Evolutionary conservation across 2,329 filamentous ascomycete genomes (phyloP).

Genomic region (Aspergillus unguis): DNA sequence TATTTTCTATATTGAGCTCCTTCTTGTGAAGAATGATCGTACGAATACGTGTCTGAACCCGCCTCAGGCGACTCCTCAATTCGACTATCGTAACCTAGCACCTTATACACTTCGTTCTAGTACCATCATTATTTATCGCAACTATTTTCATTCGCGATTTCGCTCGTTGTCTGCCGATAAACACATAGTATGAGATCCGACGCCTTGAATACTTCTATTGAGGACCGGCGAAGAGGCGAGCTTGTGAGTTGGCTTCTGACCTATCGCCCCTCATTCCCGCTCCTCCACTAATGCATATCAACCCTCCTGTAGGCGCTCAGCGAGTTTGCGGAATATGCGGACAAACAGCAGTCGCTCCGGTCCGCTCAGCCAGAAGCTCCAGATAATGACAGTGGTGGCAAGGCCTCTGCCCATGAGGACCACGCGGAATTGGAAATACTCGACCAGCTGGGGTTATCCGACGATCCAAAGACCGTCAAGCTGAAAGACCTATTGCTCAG

Average conservation of each 20-base stretch:
- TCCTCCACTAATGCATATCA: slow-evolving; percentile 9
- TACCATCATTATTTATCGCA: slow-evolving; percentile 1
- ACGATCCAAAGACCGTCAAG: slow-evolving; percentile 61
- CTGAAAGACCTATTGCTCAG: slow-evolving; percentile 73
- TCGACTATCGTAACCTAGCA: slow-evolving; percentile 15
- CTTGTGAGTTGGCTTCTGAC: slow-evolving; percentile 54
- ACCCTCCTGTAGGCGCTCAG: slow-evolving; percentile 63
- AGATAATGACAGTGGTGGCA: slow-evolving; percentile 38
- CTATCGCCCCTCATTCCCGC: slow-evolving; percentile 2
- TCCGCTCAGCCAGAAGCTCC: slow-evolving; percentile 37
- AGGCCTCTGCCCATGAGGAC: slow-evolving; percentile 52
- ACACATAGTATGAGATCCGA: slow-evolving; percentile 33
- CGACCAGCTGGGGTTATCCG: slow-evolving; percentile 70
- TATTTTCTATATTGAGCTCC: slow-evolving; percentile 1
- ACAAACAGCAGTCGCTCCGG: slow-evolving; percentile 74
- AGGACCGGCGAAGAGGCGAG: slow-evolving; percentile 84
- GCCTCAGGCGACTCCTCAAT: slow-evolving; percentile 33
- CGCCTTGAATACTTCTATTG: slow-evolving; percentile 60
- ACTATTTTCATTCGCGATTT: background rate
- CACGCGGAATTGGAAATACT: slow-evolving; percentile 89
- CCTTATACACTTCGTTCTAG: background rate
- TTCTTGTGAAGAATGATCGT: slow-evolving; percentile 38
- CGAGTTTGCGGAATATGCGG: slow-evolving; percentile 97
- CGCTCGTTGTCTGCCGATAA: background rate
- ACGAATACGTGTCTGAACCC: slow-evolving; percentile 42